Evolutionary conservation across 257 asterid species (phyloP), one percentile per base, ranked within the genome.

Genomic region (Scutellaria baicalensis): DNA sequence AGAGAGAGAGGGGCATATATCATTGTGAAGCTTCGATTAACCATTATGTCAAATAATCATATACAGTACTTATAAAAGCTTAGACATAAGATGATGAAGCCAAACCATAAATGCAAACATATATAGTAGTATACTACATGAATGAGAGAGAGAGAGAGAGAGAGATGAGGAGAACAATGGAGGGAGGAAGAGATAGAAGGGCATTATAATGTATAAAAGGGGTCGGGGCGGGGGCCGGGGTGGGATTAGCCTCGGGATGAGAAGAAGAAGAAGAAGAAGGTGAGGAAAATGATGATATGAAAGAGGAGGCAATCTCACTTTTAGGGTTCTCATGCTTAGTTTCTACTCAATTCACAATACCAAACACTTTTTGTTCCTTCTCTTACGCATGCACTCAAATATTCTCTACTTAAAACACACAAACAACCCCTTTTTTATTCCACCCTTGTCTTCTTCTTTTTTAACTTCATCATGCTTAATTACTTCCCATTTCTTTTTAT

Each of bases 271-370:
- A 82, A 35, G 84, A 74, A 72, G 88, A 83, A 80, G 83, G 93
- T 83, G 93, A 82, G 86, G 71, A 82, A 78, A 88, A 90, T 84
- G 92, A 90, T 90, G 92, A 90, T 90, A 75, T 76, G 64, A 49
- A 78, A 81, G 89, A 8, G 86, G 82, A 58, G 64, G 42, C 72
- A 69, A 75, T 44, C 82, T 89, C 82, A 78, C 93, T 86, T 86
- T 88, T 86, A 86, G 91, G 90, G 89, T 84, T 86, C 80, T 86
- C 96, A 86, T 86, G 94, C 96, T 90, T 84, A 73, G 61, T 79
- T 84, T 83, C 44, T 75, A 85, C 90, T 86, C 94, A 86, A 83
- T 80, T 77, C 52, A 40, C 49, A 59, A 68, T 39, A 50, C 27
- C 69, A 49, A 31, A 42, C 52, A 70, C 75, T 35, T 64, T 75